Conservation (phyloP, 2,329 filamentous ascomycete genomes). For the Pyrenochaeta sp. region DNA sequence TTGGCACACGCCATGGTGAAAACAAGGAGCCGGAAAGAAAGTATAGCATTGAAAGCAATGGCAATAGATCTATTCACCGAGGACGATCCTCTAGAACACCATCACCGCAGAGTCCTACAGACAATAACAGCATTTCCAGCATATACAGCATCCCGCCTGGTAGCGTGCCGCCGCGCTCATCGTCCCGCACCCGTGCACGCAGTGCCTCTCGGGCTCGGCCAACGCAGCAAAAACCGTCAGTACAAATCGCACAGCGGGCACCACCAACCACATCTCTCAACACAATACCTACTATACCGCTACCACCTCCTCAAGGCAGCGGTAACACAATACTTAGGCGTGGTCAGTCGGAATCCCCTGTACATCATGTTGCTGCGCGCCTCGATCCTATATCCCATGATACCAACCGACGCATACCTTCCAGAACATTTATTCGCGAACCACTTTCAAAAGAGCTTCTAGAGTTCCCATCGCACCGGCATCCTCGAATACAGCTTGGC, state of each 20-base stretch:
- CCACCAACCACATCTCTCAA: conserved; percentile 23
- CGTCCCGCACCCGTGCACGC: conserved; percentile 48
- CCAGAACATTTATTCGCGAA: conserved; percentile 59
- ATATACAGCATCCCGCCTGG: conserved; percentile 56
- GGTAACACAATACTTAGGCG: conserved; percentile 53
- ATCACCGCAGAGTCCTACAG: conserved; percentile 43
- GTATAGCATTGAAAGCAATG: conserved; percentile 36
- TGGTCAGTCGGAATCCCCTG: conserved; percentile 59
- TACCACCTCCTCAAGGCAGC: conserved; percentile 35
- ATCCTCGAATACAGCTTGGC: conserved; percentile 59
- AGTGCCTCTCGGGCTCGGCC: conserved; percentile 34
- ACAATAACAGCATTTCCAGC: conserved; percentile 52
- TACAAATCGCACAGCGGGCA: conserved; percentile 23
- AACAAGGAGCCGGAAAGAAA: conserved; percentile 41
- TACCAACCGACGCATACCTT: conserved; percentile 54
- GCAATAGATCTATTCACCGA: conserved; percentile 36
- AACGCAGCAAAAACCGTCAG: conserved; percentile 24
- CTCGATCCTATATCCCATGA: conserved; percentile 56
- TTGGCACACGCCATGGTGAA: conserved; percentile 37
- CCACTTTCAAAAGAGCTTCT: conserved; percentile 58
- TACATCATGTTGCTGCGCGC: conserved; percentile 54
- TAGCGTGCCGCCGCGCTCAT: conserved; percentile 57
- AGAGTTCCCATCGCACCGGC: conserved; percentile 58
- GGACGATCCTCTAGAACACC: conserved; percentile 39
- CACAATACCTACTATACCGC: conserved; percentile 26